Evolutionary conservation across 2,329 filamentous ascomycete species (phyloP).

Genomic region (Arthroderma sp.): DNA sequence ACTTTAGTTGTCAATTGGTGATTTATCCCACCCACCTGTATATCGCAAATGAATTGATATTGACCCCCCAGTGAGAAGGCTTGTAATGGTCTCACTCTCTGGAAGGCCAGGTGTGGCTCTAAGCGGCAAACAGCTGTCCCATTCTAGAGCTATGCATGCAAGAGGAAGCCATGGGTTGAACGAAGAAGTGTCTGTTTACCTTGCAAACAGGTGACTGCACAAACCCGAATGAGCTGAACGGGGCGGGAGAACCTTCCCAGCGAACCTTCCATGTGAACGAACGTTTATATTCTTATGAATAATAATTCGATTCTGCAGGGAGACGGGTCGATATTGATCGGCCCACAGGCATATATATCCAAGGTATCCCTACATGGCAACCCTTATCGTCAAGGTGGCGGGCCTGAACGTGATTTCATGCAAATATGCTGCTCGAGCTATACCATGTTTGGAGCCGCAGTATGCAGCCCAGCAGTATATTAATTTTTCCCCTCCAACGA

Average conservation of each 20-base stretch:
- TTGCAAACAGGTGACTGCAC: background rate
- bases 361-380: background rate
- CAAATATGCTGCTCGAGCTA: background rate
- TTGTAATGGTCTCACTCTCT: background rate
- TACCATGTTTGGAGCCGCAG: slow-evolving; percentile 3
- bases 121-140: background rate
- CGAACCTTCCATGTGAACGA: background rate
- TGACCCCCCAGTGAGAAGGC: background rate
- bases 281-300: background rate
- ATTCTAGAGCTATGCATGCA: background rate
- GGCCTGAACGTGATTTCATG: background rate
- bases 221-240: background rate
- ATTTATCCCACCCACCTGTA: background rate
- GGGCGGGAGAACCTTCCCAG: background rate
- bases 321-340: background rate
- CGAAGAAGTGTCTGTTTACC: background rate
- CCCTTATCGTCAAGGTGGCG: background rate
- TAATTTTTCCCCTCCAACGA: background rate
- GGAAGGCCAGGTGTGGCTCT: background rate
- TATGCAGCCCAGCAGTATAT: background rate
- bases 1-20: background rate
- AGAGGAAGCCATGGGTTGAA: background rate
- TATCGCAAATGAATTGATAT: background rate
- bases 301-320: background rate
- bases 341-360: background rate